phyloP scores from a whole-genome alignment of 352 stramenopile genomes.

The Pythium vanterpoolii region DNA sequence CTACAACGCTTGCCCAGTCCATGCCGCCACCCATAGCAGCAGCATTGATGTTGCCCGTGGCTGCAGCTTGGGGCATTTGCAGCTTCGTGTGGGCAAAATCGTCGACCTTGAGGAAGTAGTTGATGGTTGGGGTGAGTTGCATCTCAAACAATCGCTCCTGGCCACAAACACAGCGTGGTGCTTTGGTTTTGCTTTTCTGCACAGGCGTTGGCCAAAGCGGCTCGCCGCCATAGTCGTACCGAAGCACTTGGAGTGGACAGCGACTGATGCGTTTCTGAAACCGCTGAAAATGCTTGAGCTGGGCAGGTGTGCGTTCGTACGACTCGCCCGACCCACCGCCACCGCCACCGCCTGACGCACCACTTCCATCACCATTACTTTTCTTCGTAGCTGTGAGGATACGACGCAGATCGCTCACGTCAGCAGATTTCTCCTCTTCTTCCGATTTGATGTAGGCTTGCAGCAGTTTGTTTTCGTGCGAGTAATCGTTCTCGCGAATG shows the following conservation, averaged over 20 bases:
- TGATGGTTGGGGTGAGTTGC: conserved; percentile 80
- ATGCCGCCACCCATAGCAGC: conserved; percentile 36
- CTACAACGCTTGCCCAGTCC: conserved; percentile 77
- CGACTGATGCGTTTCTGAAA: conserved; percentile 85
- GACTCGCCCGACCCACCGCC: conserved; percentile 44
- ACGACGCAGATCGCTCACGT: conserved; percentile 53
- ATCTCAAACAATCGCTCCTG: conserved; percentile 73
- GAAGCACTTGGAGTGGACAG: conserved; percentile 72
- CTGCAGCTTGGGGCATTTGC: not conserved
- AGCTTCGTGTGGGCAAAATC: conserved; percentile 34
- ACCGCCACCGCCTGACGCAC: conserved; percentile 6
- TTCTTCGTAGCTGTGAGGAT: conserved; percentile 63
- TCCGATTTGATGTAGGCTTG: conserved; percentile 80
- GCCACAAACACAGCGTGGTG: conserved; percentile 59
- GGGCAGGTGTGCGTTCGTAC: conserved; percentile 77
- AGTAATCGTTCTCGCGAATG: conserved; percentile 55
- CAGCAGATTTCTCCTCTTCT: conserved; percentile 71
- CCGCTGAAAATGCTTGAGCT: conserved; percentile 73
- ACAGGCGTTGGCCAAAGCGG: conserved; percentile 69
- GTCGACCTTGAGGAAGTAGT: conserved; percentile 86
- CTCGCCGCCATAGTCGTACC: conserved; percentile 84
- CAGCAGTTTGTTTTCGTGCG: conserved; percentile 67
- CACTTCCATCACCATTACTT: conserved; percentile 16
- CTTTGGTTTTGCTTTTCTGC: conserved; percentile 30
- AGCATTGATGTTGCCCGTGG: not conserved